phyloP scores from a whole-genome alignment of 169 alveolate genomes.

The Cryptosporidium andersoni region DNA sequence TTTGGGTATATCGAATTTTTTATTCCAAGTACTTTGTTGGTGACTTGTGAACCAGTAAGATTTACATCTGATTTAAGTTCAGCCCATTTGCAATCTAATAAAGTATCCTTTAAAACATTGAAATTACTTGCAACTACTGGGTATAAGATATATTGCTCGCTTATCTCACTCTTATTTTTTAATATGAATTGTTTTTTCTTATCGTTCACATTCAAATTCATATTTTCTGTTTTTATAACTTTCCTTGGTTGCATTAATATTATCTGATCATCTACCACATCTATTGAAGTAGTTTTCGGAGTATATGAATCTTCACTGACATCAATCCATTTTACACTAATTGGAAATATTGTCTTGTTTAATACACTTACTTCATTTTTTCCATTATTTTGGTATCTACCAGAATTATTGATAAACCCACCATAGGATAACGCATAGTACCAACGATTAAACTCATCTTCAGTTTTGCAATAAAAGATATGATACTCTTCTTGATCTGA shows the following conservation, averaged over 20 bases:
- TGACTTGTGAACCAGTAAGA: neutral
- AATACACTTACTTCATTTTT: neutral
- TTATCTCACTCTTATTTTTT: neutral
- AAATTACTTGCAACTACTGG: conserved; percentile 20
- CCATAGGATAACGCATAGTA: conserved; percentile 61
- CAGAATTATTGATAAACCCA: conserved; percentile 26
- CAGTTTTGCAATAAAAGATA: conserved; percentile 49
- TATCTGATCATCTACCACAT: conserved; percentile 10
- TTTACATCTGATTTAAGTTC: conserved; percentile 7
- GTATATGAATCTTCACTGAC: neutral
- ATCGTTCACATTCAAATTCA: conserved; percentile 21
- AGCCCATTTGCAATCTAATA: conserved; percentile 23
- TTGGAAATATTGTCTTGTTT: neutral
- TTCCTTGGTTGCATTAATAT: conserved; percentile 9
- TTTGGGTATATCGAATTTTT: neutral
- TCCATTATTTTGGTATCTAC: too few relatives aligned
- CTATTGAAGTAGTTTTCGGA: conserved; percentile 12
- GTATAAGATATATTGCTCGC: neutral
- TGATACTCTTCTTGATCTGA: conserved; percentile 58
- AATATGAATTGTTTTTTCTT: conserved; percentile 5
- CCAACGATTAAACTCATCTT: conserved; percentile 69
- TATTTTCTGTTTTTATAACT: conserved; percentile 4
- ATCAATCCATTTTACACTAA: neutral
- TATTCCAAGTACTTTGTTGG: neutral
- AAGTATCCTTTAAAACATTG: conserved; percentile 4